phyloP scores from a whole-genome alignment of 768 basidiomycete genomes.

The Thelephora aurantiotincta region DNA sequence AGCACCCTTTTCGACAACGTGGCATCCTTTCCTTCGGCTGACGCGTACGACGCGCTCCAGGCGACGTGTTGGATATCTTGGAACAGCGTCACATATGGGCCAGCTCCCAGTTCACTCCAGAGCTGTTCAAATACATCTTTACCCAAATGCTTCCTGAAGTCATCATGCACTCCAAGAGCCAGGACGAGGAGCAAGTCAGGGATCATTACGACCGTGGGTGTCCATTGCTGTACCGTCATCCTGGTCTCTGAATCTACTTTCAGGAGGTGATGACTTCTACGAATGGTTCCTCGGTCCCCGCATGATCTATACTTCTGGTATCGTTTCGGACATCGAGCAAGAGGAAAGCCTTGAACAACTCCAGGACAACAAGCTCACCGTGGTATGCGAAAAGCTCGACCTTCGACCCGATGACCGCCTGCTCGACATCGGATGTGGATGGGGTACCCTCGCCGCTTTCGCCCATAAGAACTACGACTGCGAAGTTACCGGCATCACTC shows the following conservation, averaged over 20 bases:
- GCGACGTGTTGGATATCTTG: constrained; percentile 85
- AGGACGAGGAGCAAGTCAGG: constrained; percentile 93
- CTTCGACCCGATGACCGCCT: constrained; percentile 77
- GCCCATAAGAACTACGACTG: constrained; percentile 97
- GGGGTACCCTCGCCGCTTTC: constrained; percentile 91
- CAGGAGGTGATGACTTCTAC: constrained; percentile 93
- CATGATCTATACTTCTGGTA: constrained; percentile 96
- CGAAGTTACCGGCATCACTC: constrained; percentile 91
- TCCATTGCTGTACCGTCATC: background rate
- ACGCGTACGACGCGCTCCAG: constrained; percentile 23
- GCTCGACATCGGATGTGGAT: constrained; percentile 85
- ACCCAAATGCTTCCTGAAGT: constrained; percentile 85
- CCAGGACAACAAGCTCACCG: constrained; percentile 94
- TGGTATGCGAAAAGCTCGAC: constrained; percentile 91
- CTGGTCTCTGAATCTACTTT: background rate
- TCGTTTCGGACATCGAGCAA: constrained; percentile 54
- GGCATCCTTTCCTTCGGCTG: constrained; percentile 1
- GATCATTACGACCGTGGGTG: constrained; percentile 85
- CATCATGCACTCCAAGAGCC: constrained; percentile 74
- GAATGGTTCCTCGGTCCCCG: constrained; percentile 91
- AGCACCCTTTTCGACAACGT: constrained; percentile 11
- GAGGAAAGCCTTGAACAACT: constrained; percentile 84
- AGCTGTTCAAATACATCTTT: constrained; percentile 91
- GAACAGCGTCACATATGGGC: constrained; percentile 96
- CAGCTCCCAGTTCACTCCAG: constrained; percentile 77